Conservation (phyloP, 2,329 filamentous ascomycete species). For the Fusarium paranaense region DNA sequence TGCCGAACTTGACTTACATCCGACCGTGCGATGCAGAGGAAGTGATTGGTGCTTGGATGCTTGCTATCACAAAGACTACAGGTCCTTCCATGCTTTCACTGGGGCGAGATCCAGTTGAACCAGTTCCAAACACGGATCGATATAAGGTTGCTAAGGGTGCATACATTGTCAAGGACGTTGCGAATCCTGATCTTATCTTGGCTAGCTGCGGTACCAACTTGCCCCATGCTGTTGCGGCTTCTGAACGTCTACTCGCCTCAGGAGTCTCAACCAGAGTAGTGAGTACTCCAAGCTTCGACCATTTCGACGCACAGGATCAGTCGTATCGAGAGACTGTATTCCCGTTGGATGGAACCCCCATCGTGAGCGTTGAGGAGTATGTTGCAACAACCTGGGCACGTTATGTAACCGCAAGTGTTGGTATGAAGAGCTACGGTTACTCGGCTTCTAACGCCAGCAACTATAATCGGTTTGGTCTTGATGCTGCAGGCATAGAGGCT, state of each 20-base stretch:
- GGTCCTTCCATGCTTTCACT: no score
- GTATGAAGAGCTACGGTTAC: constrained; percentile 60
- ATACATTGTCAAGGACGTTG: constrained; percentile 46
- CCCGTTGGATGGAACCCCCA: constrained; percentile 39
- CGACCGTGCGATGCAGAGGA: no score
- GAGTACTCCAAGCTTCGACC: constrained; percentile 52
- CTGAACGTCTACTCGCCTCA: constrained; percentile 48
- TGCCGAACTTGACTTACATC: no score
- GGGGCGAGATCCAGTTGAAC: no score
- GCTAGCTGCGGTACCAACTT: constrained; percentile 41
- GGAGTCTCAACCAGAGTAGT: constrained; percentile 51
- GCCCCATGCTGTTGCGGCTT: constrained; percentile 55
- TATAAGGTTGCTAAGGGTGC: constrained; percentile 47
- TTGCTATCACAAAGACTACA: no score
- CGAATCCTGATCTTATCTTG: constrained; percentile 45
- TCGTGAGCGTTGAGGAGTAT: constrained; percentile 62
- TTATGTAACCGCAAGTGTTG: constrained; percentile 55
- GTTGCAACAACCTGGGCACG: constrained; percentile 60
- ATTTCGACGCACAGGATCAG: constrained; percentile 53
- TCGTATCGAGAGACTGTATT: constrained; percentile 49
- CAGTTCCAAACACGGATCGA: constrained; percentile 34
- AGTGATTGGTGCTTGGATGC: no score
- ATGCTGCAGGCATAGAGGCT: constrained; percentile 53
- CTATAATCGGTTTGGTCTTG: constrained; percentile 61
- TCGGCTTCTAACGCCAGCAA: constrained; percentile 58